Percentiles rank a stretch among this genome's conserved stretches.
phyloP scores from a whole-genome alignment of 768 basidiomycete species.

The Melanogaster broomeanus region DNA sequence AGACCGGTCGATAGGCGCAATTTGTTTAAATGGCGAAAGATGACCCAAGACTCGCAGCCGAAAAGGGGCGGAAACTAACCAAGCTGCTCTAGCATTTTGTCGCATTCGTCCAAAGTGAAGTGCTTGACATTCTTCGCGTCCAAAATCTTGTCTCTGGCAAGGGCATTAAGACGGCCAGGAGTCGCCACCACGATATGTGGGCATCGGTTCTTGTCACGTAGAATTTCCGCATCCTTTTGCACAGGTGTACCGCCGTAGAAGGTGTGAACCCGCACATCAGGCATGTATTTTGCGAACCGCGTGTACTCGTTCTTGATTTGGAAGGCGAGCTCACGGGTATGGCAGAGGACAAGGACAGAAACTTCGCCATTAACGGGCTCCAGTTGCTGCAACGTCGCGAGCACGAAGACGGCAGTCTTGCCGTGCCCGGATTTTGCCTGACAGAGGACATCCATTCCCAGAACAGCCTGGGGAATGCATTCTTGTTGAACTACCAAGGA shows the following conservation, averaged over 20 bases:
- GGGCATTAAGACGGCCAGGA: constrained; percentile 94
- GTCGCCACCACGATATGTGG: constrained; percentile 99
- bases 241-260: constrained; percentile 98
- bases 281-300: constrained; percentile 99
- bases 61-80: constrained; percentile 88
- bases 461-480: constrained; percentile 98
- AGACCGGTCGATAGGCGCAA: constrained; percentile 44
- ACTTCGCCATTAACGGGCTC: constrained; percentile 99
- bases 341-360: constrained; percentile 95
- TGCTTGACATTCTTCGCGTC: constrained; percentile 97
- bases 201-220: constrained; percentile 96
- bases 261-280: constrained; percentile 94
- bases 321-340: constrained; percentile 98
- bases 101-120: constrained; percentile 99
- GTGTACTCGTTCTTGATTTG: constrained; percentile 99
- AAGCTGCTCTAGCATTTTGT: constrained; percentile 99
- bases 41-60: constrained; percentile 49
- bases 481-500: constrained; percentile 88
- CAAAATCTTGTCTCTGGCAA: constrained; percentile 92
- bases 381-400: constrained; percentile 96
- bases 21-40: constrained; percentile 50
- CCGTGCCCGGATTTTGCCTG: constrained; percentile 99
- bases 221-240: constrained; percentile 88
- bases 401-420: constrained; percentile 98
- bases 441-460: constrained; percentile 99